Base-by-base conservation (phyloP, 257 asterid genomes). In the Scutellaria barbata region DNA sequence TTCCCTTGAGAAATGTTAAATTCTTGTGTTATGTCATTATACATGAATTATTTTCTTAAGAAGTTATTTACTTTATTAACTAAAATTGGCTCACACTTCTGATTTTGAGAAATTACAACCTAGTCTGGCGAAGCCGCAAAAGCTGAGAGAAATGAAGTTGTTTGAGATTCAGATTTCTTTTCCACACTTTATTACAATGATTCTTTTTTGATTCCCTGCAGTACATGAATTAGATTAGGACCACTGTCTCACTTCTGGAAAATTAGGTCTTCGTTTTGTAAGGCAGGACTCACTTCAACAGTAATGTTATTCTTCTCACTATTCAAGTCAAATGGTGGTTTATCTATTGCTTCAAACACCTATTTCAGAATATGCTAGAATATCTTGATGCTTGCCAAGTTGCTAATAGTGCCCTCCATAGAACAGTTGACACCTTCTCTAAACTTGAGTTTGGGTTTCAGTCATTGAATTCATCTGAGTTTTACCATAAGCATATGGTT, bases 271-370 rank as follows among this genome's bases (percentile, higher is more conserved):
- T 59, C 30, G 25, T 25, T 68, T 58, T 71, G 41, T 57, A 37
- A 57, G 60, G 52, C 65, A 56, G 70, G 20, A 63, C 17, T 50
- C 45, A 2, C 72, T 47, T 57, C 5, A 22, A 35, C 43, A 58
- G 53, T 52, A 8, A 47, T 47, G 59, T 50, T 40, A 20, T 14
- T 50, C 50, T 55, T 66, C 46, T 65, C 10, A 4, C 50, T 40
- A 22, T 65, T 55, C 42, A 46, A 33, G 54, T 45, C 68, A 59
- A 73, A 64, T 16, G 42, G 42, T 66, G 69, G 17, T 42, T 11
- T 48, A 7, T 48, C 69, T 30, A n/a, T 47, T 58, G 64, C 74
- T 57, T 57, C 58, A 45, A 22, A 35, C 10, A 8, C 20, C 58
- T 30, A 14, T 53, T 51, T n/a, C 10, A 41, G 33, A 18, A 51